A percentile compares a stretch with the other conserved stretches of the same genome.
Evolutionary conservation across 2,329 filamentous ascomycete species (phyloP).

Genomic region (Colletotrichum chlorophyti): DNA sequence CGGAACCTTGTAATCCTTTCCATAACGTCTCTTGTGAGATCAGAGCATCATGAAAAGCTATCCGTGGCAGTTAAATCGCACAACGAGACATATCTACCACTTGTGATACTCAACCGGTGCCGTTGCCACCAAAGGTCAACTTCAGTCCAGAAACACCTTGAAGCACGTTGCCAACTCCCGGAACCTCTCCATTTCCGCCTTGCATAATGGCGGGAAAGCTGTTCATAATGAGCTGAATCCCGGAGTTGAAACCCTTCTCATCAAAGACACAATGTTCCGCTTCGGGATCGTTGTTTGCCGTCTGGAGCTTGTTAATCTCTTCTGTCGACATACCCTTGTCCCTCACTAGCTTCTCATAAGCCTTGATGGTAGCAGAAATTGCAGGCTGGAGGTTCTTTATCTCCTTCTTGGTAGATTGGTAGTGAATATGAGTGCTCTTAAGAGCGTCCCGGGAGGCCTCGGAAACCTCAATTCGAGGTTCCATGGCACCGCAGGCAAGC

Average conservation of each 20-base stretch:
- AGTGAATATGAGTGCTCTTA: conserved; percentile 58
- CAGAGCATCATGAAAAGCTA: no score
- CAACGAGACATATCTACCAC: no score
- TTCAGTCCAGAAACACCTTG: conserved; percentile 56
- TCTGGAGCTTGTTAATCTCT: conserved; percentile 59
- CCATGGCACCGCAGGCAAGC: conserved; percentile 61
- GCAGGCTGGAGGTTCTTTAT: conserved; percentile 52
- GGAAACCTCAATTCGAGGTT: conserved; percentile 59
- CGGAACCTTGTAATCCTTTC: no score
- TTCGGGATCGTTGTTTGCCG: conserved; percentile 60
- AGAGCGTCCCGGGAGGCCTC: conserved; percentile 47
- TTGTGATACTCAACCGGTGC: no score
- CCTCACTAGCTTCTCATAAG: conserved; percentile 55
- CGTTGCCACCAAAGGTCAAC: conserved; percentile 49
- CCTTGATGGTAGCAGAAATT: conserved; percentile 56
- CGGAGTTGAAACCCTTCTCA: conserved; percentile 56
- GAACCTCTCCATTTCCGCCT: conserved; percentile 55
- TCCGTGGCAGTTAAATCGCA: background rate
- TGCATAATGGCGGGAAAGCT: conserved; percentile 60
- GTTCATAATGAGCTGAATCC: conserved; percentile 61
- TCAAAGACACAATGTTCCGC: conserved; percentile 67
- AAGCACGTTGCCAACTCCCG: conserved; percentile 55
- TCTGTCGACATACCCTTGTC: conserved; percentile 48
- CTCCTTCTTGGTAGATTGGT: conserved; percentile 62
- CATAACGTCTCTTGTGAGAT: no score